Evolutionary conservation across 2,329 filamentous ascomycete species (phyloP), one percentile per base, ranked within the genome.

Genomic region (Stromatinia cepivora): DNA sequence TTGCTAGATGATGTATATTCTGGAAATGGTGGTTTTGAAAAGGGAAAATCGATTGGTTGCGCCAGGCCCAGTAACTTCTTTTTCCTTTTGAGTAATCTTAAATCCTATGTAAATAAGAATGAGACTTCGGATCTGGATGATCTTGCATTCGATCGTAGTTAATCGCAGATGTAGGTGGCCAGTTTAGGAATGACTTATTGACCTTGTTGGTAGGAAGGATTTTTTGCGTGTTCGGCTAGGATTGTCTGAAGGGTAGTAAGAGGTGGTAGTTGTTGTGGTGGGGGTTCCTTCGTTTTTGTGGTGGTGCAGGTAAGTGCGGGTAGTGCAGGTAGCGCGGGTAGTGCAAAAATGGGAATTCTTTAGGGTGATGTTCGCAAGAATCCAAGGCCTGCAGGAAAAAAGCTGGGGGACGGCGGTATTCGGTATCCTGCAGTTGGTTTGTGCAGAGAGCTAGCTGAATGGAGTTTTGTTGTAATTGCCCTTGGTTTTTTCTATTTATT

Each of bases 91-190:
- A 6, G 22, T 25, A 54, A 63, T 36, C 36, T 53, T 31, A 15
- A 50, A 52, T 28, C 17, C 31, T 34, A 15, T 13, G 57, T 15
- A 53, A 46, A 15, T 45, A 10, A 46, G 13, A 68, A 54, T 54
- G 57, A 63, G 48, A 63, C 57, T 4, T 54, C 42, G 48, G 57
- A 63, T 63, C 66, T 68, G 57, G 48, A 63, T 22, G 57, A 68
- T 68, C 28, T 68, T 68, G 66, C 57, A 68, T 63, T 68, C 42
- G 66, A 68, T 63, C 25, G 56, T 25, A 54, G 36, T 45, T 45
- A 63, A 68, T 54, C 36, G 57, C 34, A 54, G 56, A 52, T 28
- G 66, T 31, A n/a, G 36, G 48, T 28, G 46, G 48, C 36, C 50
- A 53, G 22, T 28, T 68, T 52, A 34, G 48, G 57, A 63, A 42